Evolutionary conservation across 768 basidiomycete species (phyloP).

Genomic region (Mycena galericulata): DNA sequence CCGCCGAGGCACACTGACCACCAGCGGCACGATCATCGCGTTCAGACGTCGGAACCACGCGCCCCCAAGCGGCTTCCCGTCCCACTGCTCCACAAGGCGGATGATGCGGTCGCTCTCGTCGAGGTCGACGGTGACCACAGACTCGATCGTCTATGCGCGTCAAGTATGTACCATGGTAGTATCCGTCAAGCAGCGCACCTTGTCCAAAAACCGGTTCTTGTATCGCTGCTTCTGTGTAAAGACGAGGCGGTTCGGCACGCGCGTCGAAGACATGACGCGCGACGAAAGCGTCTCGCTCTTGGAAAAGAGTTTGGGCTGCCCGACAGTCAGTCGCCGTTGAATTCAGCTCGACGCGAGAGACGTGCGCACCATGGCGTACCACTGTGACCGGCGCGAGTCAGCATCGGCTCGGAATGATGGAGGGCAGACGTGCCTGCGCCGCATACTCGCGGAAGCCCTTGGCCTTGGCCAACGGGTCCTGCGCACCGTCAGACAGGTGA

Average conservation of each 20-base stretch:
- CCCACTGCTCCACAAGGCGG: conserved; percentile 69
- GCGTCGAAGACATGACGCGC: conserved; percentile 71
- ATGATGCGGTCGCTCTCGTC: conserved; percentile 74
- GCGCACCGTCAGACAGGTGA: background rate
- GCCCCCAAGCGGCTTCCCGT: conserved; percentile 65
- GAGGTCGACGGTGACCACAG: conserved; percentile 71
- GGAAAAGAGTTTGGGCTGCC: conserved; percentile 66
- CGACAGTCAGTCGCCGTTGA: conserved; percentile 19
- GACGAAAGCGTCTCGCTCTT: conserved; percentile 61
- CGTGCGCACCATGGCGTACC: conserved; percentile 51
- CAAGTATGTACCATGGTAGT: background rate
- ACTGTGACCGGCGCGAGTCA: conserved; percentile 46
- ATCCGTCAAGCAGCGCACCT: conserved; percentile 49
- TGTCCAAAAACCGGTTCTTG: conserved; percentile 60
- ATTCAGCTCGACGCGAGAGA: background rate
- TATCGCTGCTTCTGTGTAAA: conserved; percentile 73
- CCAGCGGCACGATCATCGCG: conserved; percentile 65
- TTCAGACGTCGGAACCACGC: conserved; percentile 61
- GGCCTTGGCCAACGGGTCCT: conserved; percentile 66
- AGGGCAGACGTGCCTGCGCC: conserved; percentile 58
- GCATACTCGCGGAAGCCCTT: conserved; percentile 63
- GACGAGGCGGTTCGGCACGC: conserved; percentile 68
- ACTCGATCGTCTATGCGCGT: conserved; percentile 66
- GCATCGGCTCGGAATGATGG: background rate
- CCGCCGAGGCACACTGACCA: conserved; percentile 58